Percentiles rank a stretch among this genome's conserved stretches.
Conservation (phyloP, 2,329 filamentous ascomycete species). For the Nemania sp. region DNA sequence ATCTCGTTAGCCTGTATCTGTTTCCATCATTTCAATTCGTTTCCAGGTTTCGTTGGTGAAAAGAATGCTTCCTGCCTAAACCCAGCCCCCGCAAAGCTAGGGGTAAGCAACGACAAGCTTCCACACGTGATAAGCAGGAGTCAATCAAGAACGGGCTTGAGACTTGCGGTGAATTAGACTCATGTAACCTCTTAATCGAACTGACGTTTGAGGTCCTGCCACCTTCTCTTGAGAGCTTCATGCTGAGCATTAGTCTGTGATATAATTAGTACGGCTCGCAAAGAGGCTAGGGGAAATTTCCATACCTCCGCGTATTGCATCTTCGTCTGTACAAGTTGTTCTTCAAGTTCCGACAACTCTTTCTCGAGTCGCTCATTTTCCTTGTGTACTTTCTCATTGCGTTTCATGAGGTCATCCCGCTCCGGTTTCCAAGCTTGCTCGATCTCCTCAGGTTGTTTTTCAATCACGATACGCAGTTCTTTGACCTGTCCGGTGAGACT, state of each 20-base stretch:
- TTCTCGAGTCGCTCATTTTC: conserved; percentile 89
- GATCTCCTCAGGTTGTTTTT: conserved; percentile 86
- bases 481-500: conserved; percentile 81
- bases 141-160: background rate
- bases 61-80: background rate
- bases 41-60: background rate
- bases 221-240: conserved; percentile 75
- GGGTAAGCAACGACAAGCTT: background rate
- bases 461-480: conserved; percentile 83
- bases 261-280: conserved; percentile 12
- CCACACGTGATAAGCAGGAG: background rate
- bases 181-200: conserved; percentile 47
- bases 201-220: conserved; percentile 71
- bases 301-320: conserved; percentile 91
- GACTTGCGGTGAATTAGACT: background rate
- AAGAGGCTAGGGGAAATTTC: background rate
- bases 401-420: conserved; percentile 88
- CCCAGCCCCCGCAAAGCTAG: conserved; percentile 7
- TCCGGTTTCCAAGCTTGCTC: conserved; percentile 81
- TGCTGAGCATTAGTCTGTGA: conserved; percentile 71
- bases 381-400: conserved; percentile 91
- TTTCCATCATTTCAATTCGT: conserved; percentile 8
- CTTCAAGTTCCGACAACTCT: conserved; percentile 88
- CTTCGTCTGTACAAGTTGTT: conserved; percentile 89
- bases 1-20: conserved; percentile 6